These are phyloP conservation scores for Microbotryum saponariae DNA, from an alignment of 1,284 basidiomycete species.

Conservation along the genomic window DNA sequence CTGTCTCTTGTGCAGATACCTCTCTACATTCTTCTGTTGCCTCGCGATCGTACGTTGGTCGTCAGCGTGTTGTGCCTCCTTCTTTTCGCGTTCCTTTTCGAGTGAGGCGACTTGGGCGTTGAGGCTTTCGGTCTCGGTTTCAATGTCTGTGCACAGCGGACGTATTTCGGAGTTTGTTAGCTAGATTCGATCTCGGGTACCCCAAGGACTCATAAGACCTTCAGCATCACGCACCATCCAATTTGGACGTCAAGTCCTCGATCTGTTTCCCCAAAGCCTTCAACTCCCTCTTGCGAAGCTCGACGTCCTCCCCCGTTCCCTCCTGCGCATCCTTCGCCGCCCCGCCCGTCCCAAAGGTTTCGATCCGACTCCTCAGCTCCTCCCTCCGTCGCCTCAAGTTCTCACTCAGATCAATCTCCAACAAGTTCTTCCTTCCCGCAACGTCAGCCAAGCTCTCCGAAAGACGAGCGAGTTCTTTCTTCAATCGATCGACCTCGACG, in stretches of 20 bases:
- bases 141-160: conserved; percentile 39
- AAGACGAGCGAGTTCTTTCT: conserved; percentile 61
- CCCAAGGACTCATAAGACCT: conserved; percentile 2
- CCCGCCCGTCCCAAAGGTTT: conserved; percentile 55
- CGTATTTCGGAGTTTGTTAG: background rate
- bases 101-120: conserved; percentile 59
- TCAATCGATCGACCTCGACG: conserved; percentile 64
- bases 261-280: conserved; percentile 59
- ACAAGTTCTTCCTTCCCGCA: conserved; percentile 63
- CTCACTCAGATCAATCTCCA: conserved; percentile 92
- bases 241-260: conserved; percentile 54
- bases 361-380: conserved; percentile 68
- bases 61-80: conserved; percentile 73
- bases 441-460: conserved; percentile 67
- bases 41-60: conserved; percentile 74
- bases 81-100: conserved; percentile 59
- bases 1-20: conserved; percentile 84
- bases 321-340: conserved; percentile 53
- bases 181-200: conserved; percentile 22
- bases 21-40: conserved; percentile 89
- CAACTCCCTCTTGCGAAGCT: conserved; percentile 61
- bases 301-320: conserved; percentile 54
- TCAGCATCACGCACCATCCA: conserved; percentile 50
- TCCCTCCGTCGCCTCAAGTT: conserved; percentile 68
- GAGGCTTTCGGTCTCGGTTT: conserved; percentile 53